Evolutionary conservation across 2,329 filamentous ascomycete genomes (phyloP).

Genomic region (Chrysoporthe austroafricana): DNA sequence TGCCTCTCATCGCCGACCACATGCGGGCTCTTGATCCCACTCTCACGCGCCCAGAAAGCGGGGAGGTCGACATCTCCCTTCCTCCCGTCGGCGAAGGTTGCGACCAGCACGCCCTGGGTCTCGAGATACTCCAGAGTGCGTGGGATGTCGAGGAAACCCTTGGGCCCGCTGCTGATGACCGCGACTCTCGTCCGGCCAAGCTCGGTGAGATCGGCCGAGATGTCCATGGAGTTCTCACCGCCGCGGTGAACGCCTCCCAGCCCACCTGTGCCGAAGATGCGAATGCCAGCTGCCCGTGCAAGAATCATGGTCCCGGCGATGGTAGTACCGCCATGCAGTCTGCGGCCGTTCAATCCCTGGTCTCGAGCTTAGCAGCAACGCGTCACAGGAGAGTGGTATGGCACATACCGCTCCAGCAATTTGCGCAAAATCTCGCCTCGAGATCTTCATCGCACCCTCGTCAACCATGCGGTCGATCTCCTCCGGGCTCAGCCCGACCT

Average conservation of each 20-base stretch:
- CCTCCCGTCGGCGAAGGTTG: conserved; percentile 86
- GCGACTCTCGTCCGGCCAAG: conserved; percentile 86
- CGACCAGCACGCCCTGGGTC: conserved; percentile 77
- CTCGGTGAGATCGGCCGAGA: conserved; percentile 94
- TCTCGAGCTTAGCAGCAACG: conserved; percentile 3
- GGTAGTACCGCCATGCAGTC: conserved; percentile 86
- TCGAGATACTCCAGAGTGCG: conserved; percentile 80
- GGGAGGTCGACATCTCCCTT: conserved; percentile 79
- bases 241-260: conserved; percentile 93
- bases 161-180: conserved; percentile 88
- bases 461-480: conserved; percentile 77
- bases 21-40: conserved; percentile 77
- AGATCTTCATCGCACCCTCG: conserved; percentile 78
- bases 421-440: conserved; percentile 83
- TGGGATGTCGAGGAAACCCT: conserved; percentile 92
- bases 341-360: conserved; percentile 67
- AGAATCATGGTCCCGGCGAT: conserved; percentile 93
- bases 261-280: conserved; percentile 91
- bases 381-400: not conserved
- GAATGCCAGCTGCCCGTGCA: conserved; percentile 83
- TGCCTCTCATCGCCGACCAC: conserved; percentile 76
- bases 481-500: conserved; percentile 73
- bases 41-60: conserved; percentile 90
- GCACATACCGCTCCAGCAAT: conserved; percentile 72
- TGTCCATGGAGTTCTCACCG: conserved; percentile 83